Conservation (phyloP, 768 basidiomycete species). For the Rossbeevera mucosa region DNA sequence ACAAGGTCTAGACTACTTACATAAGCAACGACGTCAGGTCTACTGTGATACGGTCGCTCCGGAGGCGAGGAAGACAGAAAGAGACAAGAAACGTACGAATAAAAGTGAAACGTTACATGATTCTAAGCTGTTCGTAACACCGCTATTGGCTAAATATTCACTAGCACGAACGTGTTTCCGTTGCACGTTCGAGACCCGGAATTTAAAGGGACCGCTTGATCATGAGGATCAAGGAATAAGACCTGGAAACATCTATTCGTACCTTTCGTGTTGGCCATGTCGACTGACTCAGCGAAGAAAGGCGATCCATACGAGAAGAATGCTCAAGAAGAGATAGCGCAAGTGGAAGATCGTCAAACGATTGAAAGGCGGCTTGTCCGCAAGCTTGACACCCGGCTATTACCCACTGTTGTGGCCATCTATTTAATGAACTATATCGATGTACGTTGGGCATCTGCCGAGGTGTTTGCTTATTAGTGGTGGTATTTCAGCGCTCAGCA, state of each 20-base stretch:
- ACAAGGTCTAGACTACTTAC: no score
- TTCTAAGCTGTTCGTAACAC: no score
- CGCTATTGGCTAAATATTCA: no score
- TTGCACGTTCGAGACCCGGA: not conserved
- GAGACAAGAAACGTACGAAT: no score
- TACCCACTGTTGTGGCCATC: slow-evolving; percentile 56
- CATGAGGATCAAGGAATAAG: not conserved
- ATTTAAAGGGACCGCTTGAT: not conserved
- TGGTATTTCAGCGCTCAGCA: slow-evolving; percentile 38
- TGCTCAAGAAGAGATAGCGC: not conserved
- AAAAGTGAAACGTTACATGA: no score
- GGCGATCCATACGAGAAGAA: slow-evolving; percentile 4
- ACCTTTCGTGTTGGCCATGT: slow-evolving; percentile 8
- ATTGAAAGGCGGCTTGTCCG: slow-evolving; percentile 40
- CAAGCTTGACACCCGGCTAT: slow-evolving; percentile 51
- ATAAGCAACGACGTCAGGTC: no score
- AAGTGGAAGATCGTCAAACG: slow-evolving; percentile 6
- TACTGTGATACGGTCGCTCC: no score
- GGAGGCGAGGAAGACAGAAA: no score
- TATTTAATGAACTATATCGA: slow-evolving; percentile 70
- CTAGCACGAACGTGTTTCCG: not conserved
- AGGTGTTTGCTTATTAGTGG: not conserved
- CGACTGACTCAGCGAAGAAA: slow-evolving; percentile 13
- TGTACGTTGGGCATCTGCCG: slow-evolving; percentile 31
- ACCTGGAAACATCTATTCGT: not conserved